phyloP scores from a whole-genome alignment of 768 basidiomycete species.

The Cyclocybe aegerita region DNA sequence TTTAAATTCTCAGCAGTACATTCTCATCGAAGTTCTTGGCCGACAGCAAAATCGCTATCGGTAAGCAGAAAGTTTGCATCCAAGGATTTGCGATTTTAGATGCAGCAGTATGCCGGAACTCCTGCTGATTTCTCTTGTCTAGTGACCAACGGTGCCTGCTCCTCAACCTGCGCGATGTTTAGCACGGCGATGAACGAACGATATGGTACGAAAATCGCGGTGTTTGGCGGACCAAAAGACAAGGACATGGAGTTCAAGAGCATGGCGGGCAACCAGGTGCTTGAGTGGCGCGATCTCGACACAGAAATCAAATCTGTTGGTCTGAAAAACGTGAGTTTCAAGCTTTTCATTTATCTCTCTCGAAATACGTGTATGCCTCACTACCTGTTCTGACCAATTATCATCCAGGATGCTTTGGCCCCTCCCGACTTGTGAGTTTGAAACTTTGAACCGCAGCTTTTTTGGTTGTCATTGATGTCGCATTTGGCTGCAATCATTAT shows the following conservation, averaged over 20 bases:
- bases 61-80: slow-evolving; percentile 19
- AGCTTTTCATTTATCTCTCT: not conserved
- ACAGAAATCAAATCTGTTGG: slow-evolving; percentile 62
- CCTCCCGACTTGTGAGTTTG: slow-evolving; percentile 41
- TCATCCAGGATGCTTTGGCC: slow-evolving; percentile 38
- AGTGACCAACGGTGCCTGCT: slow-evolving; percentile 49
- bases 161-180: slow-evolving; percentile 65
- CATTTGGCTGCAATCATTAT: not conserved
- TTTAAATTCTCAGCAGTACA: not conserved
- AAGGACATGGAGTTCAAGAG: slow-evolving; percentile 52
- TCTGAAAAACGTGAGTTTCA: slow-evolving; percentile 40
- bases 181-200: slow-evolving; percentile 60
- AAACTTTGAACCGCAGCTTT: slow-evolving; percentile 12
- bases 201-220: slow-evolving; percentile 49
- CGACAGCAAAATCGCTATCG: slow-evolving; percentile 43
- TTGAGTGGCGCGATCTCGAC: slow-evolving; percentile 61
- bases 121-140: not conserved
- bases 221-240: slow-evolving; percentile 58
- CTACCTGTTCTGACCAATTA: not conserved
- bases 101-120: not conserved
- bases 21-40: not conserved
- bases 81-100: not conserved
- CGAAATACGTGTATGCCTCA: not conserved
- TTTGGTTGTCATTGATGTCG: not conserved
- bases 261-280: slow-evolving; percentile 64